These are phyloP conservation scores for Rhizomucor pusillus DNA, from an alignment of 371 early-diverging fungal genomes.

Conservation along the genomic window DNA sequence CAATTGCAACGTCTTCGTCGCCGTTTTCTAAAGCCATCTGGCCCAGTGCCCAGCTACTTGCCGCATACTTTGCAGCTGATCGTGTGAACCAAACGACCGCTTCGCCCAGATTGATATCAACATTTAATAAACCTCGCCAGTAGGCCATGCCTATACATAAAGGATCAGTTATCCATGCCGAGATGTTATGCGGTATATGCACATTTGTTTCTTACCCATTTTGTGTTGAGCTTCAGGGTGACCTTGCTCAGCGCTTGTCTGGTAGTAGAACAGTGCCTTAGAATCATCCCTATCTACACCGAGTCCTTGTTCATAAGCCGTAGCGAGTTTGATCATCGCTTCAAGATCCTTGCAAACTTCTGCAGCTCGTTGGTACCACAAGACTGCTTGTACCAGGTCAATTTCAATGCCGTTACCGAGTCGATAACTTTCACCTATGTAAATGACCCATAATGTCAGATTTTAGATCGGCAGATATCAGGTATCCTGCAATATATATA, in stretches of 20 bases:
- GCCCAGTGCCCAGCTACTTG: slow-evolving; percentile 39
- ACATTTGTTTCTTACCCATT: slow-evolving; percentile 21
- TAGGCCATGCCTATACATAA: slow-evolving; percentile 14
- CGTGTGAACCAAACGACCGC: slow-evolving; percentile 35
- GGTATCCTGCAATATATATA: slow-evolving; percentile 27
- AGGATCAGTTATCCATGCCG: slow-evolving; percentile 2
- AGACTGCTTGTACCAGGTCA: slow-evolving; percentile 32
- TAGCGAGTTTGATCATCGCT: slow-evolving; percentile 40
- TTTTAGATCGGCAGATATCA: slow-evolving; percentile 14
- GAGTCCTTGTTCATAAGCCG: slow-evolving; percentile 23
- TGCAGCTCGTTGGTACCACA: slow-evolving; percentile 34
- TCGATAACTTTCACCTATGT: slow-evolving; percentile 12
- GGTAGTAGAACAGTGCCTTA: slow-evolving; percentile 45
- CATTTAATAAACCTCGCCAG: slow-evolving; percentile 32
- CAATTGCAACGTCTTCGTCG: slow-evolving; percentile 33
- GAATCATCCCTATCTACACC: slow-evolving; percentile 2
- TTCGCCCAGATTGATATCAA: slow-evolving; percentile 21
- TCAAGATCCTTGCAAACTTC: slow-evolving; percentile 37
- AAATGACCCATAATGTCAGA: slow-evolving; percentile 8
- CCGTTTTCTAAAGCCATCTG: slow-evolving; percentile 32
- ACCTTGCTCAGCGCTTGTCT: slow-evolving; percentile 30
- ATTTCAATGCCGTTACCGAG: slow-evolving; percentile 9
- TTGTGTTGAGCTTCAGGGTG: slow-evolving; percentile 35
- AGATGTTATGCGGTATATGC: too few species aligned
- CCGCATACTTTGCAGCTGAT: slow-evolving; percentile 27